phyloP scores from a whole-genome alignment of 305 asterid genomes.

The Fraxinus ornus region DNA sequence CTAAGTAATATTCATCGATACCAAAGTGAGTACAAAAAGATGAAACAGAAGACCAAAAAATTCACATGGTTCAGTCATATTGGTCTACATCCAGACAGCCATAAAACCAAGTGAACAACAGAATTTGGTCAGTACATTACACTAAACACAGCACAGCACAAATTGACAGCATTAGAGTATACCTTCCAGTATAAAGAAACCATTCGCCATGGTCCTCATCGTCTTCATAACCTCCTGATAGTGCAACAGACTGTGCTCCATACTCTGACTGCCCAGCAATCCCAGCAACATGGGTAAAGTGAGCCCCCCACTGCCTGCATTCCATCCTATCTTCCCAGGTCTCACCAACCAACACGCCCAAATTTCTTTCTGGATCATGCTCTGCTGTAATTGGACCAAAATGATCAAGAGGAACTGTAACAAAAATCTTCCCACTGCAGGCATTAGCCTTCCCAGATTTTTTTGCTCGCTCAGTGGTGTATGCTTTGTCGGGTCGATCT shows the following conservation, averaged over 20 bases:
- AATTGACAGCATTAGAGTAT: not conserved
- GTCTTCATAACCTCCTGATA: constrained; percentile 89
- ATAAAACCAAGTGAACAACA: not conserved
- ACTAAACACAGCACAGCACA: not conserved
- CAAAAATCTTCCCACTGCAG: constrained; percentile 87
- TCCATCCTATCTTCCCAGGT: constrained; percentile 87
- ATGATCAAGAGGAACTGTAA: constrained; percentile 73
- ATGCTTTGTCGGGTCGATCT: constrained; percentile 88
- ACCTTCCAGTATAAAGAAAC: constrained; percentile 98
- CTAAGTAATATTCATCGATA: not conserved
- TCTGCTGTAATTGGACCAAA: constrained; percentile 83
- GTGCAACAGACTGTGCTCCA: constrained; percentile 92
- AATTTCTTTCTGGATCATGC: constrained; percentile 64
- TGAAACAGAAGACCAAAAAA: not conserved
- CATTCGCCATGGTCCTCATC: constrained; percentile 97
- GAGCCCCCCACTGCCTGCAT: constrained; percentile 98
- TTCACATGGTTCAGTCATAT: not conserved
- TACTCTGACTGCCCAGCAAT: constrained; percentile 77
- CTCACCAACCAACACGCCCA: constrained; percentile 89
- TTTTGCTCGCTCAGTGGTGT: constrained; percentile 76
- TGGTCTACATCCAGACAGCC: not conserved
- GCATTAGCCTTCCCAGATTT: constrained; percentile 93
- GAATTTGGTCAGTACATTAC: not conserved
- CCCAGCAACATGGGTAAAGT: constrained; percentile 86
- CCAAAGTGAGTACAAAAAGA: not conserved